phyloP scores from a whole-genome alignment of 2,329 filamentous ascomycete genomes.

The Paraconiothyrium sp. region DNA sequence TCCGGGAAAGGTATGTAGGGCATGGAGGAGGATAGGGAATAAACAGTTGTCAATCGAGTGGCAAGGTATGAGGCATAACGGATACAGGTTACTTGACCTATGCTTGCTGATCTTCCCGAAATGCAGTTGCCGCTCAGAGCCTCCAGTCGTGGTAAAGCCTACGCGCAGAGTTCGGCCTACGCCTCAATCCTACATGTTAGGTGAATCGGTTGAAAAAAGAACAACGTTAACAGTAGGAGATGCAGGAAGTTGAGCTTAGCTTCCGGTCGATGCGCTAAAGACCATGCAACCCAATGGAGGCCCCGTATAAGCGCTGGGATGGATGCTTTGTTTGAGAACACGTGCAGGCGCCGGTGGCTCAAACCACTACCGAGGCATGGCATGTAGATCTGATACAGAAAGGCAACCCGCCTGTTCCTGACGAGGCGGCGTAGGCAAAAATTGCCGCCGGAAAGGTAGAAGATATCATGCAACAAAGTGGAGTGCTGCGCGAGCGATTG shows the following conservation, averaged over 20 bases:
- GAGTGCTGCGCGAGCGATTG: conserved; percentile 7
- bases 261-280: neutral
- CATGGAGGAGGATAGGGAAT: conserved; percentile 10
- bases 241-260: conserved; percentile 1
- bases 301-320: conserved; percentile 5
- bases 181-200: conserved; percentile 9
- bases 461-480: conserved; percentile 2
- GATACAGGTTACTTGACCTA: neutral
- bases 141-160: conserved; percentile 9
- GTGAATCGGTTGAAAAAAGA: conserved; percentile 9
- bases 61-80: conserved; percentile 6
- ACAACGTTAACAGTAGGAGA: conserved; percentile 7
- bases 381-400: conserved; percentile 11
- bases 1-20: conserved; percentile 4
- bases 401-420: neutral
- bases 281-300: conserved; percentile 10
- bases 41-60: conserved; percentile 8
- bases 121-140: conserved; percentile 3
- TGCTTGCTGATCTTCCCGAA: conserved; percentile 6
- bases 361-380: conserved; percentile 6
- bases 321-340: neutral
- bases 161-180: conserved; percentile 4
- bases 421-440: conserved; percentile 4
- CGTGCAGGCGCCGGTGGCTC: conserved; percentile 13
- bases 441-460: conserved; percentile 8